A percentile compares a stretch with the other conserved stretches of the same genome.
phyloP scores from a whole-genome alignment of 352 stramenopile species.

The Globisporangium yorkense region DNA sequence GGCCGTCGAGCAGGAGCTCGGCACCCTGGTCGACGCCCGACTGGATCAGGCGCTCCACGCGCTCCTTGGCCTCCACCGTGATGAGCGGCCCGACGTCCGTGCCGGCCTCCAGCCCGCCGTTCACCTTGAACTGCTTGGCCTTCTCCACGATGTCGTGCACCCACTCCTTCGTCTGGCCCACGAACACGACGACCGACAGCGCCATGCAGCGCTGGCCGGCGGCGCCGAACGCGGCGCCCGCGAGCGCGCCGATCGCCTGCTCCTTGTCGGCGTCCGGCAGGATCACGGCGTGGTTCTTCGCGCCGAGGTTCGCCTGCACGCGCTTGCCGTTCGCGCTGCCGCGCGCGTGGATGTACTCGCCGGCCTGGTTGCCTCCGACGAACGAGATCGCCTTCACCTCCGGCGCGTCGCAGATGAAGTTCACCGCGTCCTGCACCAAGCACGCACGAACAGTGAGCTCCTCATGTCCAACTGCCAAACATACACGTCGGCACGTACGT shows the following conservation, averaged over 20 bases:
- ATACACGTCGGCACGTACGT: constrained; percentile 24
- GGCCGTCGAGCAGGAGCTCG: constrained; percentile 89
- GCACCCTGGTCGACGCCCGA: constrained; percentile 88
- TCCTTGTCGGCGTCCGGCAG: constrained; percentile 93
- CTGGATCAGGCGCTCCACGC: constrained; percentile 88
- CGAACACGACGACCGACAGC: constrained; percentile 93
- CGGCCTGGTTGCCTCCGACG: constrained; percentile 91
- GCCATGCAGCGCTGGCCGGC: constrained; percentile 98
- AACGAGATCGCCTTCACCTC: constrained; percentile 96
- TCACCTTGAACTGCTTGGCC: constrained; percentile 90
- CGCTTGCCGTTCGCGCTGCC: constrained; percentile 89
- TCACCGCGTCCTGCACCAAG: constrained; percentile 78
- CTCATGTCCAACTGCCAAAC: background rate
- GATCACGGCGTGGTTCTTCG: constrained; percentile 98
- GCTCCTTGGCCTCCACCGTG: constrained; percentile 79
- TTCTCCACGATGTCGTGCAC: constrained; percentile 89
- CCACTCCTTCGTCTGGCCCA: constrained; percentile 92
- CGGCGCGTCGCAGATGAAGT: constrained; percentile 93
- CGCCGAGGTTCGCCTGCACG: constrained; percentile 95
- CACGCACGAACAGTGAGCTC: constrained; percentile 1
- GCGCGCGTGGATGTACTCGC: constrained; percentile 92
- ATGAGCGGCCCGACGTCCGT: constrained; percentile 89
- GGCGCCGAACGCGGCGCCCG: constrained; percentile 93
- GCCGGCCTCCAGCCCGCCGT: constrained; percentile 69
- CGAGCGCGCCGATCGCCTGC: constrained; percentile 79